phyloP scores from a whole-genome alignment of 768 basidiomycete species.

The Amylocystis lapponica region DNA sequence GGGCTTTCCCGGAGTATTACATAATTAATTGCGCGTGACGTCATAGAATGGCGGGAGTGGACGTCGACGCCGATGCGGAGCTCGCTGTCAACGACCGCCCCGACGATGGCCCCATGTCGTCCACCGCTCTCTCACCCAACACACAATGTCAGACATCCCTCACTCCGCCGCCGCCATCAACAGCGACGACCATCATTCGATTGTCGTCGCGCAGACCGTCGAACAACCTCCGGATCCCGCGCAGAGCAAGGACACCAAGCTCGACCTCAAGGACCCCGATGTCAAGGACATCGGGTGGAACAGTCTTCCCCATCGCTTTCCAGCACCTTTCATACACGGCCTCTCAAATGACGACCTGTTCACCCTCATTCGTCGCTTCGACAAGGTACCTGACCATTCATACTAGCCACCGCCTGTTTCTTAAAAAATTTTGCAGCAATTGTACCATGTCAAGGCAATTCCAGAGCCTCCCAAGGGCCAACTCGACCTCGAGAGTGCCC shows the following conservation, averaged over 20 bases:
- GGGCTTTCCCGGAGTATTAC: no score
- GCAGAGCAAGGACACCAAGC: constrained; percentile 6
- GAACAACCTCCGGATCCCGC: constrained; percentile 13
- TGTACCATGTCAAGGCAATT: constrained; percentile 32
- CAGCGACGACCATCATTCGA: no score
- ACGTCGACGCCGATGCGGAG: neutral
- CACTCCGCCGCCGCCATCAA: no score
- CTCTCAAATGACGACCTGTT: constrained; percentile 36
- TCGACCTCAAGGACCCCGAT: constrained; percentile 21
- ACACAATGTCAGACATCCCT: no score
- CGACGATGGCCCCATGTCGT: neutral
- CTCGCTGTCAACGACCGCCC: neutral
- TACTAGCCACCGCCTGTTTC: neutral
- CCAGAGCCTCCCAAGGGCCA: constrained; percentile 22
- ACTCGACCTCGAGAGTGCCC: constrained; percentile 34
- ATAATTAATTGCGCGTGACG: no score
- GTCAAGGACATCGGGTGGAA: constrained; percentile 24
- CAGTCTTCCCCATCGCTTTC: constrained; percentile 13
- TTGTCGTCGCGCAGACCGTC: constrained; percentile 5
- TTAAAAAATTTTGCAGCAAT: constrained; percentile 29
- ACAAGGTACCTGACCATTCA: constrained; percentile 28
- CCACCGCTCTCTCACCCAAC: neutral
- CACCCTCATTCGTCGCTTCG: constrained; percentile 33
- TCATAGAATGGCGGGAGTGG: neutral
- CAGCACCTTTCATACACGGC: constrained; percentile 26